These are phyloP conservation scores for Tephrocybe sp. DNA, from an alignment of 768 basidiomycete species.

Conservation along the genomic window DNA sequence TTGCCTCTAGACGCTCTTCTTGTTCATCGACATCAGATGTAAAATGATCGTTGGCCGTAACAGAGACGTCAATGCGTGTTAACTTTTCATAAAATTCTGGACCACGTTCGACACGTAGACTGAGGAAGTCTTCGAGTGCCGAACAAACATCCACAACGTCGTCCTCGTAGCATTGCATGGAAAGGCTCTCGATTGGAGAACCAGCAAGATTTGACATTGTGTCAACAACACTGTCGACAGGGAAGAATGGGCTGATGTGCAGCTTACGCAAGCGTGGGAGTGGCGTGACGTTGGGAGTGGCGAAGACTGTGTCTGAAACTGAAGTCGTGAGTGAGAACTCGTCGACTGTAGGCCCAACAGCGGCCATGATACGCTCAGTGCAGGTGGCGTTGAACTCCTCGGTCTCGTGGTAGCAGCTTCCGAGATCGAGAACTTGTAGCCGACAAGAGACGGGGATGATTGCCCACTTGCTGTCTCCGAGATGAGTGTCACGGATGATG, in stretches of 20 bases:
- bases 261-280: constrained; percentile 50
- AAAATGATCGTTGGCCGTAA: constrained; percentile 34
- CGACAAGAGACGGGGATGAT: constrained; percentile 47
- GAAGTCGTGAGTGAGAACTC: constrained; percentile 54
- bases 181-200: constrained; percentile 56
- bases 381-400: constrained; percentile 51
- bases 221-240: constrained; percentile 56
- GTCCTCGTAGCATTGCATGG: constrained; percentile 59
- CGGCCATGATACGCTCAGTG: constrained; percentile 60
- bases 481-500: constrained; percentile 66
- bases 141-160: constrained; percentile 61
- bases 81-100: constrained; percentile 49
- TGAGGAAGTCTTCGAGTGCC: constrained; percentile 56
- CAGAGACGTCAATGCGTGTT: constrained; percentile 45
- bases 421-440: constrained; percentile 56
- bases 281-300: constrained; percentile 42
- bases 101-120: constrained; percentile 46
- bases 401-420: constrained; percentile 52
- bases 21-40: constrained; percentile 33
- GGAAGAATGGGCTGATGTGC: constrained; percentile 61
- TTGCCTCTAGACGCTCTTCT: constrained; percentile 37
- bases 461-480: constrained; percentile 62
- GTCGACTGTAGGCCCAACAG: constrained; percentile 51
- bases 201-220: constrained; percentile 57
- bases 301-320: constrained; percentile 40